Conservation (phyloP, 176 grass and related monocot species). For the Miscanthus lutarioriparius region DNA sequence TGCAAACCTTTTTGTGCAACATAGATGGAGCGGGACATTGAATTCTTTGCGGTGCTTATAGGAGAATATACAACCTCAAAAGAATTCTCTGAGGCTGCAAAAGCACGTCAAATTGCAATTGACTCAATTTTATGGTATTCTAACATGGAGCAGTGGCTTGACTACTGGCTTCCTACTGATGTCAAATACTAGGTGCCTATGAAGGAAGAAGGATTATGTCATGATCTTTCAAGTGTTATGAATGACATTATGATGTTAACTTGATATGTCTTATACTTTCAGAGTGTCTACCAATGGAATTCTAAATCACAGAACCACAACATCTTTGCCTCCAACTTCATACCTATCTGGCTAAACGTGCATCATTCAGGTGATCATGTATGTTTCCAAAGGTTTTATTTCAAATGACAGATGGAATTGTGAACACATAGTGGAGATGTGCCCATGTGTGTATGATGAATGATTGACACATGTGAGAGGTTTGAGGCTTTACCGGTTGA, state of each 20-base stretch:
- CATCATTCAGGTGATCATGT: slow-evolving; percentile 45
- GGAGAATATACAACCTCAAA: slow-evolving; percentile 60
- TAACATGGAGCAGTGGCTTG: slow-evolving; percentile 76
- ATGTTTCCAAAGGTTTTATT: not conserved
- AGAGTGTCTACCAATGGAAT: slow-evolving; percentile 66
- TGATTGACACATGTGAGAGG: no score
- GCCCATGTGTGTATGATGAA: no score
- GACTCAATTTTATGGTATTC: slow-evolving; percentile 82
- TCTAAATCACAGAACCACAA: slow-evolving; percentile 49
- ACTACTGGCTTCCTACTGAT: slow-evolving; percentile 68
- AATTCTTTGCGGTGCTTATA: slow-evolving; percentile 59
- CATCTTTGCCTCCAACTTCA: slow-evolving; percentile 85
- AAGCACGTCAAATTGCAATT: slow-evolving; percentile 55
- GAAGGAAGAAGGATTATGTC: not conserved
- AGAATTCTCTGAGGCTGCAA: slow-evolving; percentile 51
- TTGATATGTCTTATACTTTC: slow-evolving; percentile 27
- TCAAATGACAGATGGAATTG: not conserved
- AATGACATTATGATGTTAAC: not conserved
- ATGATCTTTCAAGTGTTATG: not conserved
- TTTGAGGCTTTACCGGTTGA: no score
- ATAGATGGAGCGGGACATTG: slow-evolving; percentile 83
- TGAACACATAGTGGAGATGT: no score
- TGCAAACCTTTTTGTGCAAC: slow-evolving; percentile 22
- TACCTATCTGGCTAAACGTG: slow-evolving; percentile 74
- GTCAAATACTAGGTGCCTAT: slow-evolving; percentile 49